Percentiles rank a stretch among this genome's conserved stretches.
phyloP scores from a whole-genome alignment of 768 basidiomycete species.

The Mycena haematopus region DNA sequence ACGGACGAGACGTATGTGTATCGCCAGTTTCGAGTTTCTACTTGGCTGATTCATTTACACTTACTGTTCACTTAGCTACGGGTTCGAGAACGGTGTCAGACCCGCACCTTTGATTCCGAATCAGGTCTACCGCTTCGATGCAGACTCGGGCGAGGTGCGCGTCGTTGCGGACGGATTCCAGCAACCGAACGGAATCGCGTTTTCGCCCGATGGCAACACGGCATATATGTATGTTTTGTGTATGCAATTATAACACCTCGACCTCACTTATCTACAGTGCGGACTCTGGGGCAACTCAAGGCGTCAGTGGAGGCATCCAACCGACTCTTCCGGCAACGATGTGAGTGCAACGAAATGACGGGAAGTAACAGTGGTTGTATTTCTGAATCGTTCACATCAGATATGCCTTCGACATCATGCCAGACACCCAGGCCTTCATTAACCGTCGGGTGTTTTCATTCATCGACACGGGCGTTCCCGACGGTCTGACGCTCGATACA shows the following conservation, averaged over 20 bases:
- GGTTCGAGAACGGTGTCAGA: conserved; percentile 45
- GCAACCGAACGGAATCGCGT: conserved; percentile 25
- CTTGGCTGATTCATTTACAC: too few relatives aligned
- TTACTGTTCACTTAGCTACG: conserved; percentile 38
- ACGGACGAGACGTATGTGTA: conserved; percentile 36
- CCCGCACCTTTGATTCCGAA: conserved; percentile 47
- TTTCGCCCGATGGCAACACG: conserved; percentile 24
- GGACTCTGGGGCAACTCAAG: conserved; percentile 33
- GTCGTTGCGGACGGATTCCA: conserved; percentile 50
- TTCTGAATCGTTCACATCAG: conserved; percentile 34
- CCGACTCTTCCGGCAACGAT: conserved; percentile 35
- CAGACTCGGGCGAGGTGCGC: conserved; percentile 46
- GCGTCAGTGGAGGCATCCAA: conserved; percentile 27
- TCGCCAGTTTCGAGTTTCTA: not conserved
- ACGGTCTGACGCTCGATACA: conserved; percentile 58
- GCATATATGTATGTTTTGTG: conserved; percentile 23
- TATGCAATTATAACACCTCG: not conserved
- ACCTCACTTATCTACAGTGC: conserved; percentile 30
- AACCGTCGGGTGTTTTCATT: conserved; percentile 62
- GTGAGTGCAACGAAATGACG: conserved; percentile 20
- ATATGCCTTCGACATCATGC: conserved; percentile 59
- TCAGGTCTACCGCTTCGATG: conserved; percentile 54
- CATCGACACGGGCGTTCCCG: conserved; percentile 56
- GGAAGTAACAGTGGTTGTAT: not conserved
- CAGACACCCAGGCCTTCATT: conserved; percentile 44